Evolutionary conservation across 306 rosid species (phyloP).

Genomic region (Acacia acuminata): DNA sequence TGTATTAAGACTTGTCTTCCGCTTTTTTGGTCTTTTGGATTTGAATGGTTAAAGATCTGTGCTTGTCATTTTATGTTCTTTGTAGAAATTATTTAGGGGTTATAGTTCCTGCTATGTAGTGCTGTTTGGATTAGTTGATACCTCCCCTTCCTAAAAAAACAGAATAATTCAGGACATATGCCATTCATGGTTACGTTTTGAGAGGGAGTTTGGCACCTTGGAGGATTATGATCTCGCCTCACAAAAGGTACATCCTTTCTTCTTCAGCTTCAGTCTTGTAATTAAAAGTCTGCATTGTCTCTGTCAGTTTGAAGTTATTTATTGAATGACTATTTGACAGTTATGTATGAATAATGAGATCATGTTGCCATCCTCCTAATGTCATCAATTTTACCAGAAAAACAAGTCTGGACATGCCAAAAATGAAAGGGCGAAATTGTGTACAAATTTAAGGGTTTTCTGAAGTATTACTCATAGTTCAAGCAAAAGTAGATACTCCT

Average conservation of each 20-base stretch:
- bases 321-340: not conserved
- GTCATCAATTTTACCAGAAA: not conserved
- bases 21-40: not conserved
- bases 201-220: conserved; percentile 82
- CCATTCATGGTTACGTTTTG: conserved; percentile 85
- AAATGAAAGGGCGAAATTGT: not conserved
- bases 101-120: conserved; percentile 32
- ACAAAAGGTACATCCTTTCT: conserved; percentile 61
- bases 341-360: not conserved
- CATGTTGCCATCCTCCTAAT: not conserved
- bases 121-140: conserved; percentile 72
- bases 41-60: not conserved
- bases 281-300: not conserved
- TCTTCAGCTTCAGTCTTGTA: conserved; percentile 1
- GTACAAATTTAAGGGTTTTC: not conserved
- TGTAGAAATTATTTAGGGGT: conserved; percentile 7
- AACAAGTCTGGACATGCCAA: not conserved
- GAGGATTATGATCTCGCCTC: conserved; percentile 80
- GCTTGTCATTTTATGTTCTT: not conserved
- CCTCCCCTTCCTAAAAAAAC: conserved; percentile 66
- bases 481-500: not conserved
- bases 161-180: conserved; percentile 97
- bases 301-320: not conserved
- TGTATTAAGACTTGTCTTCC: not conserved
- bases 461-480: conserved; percentile 1